Evolutionary conservation across 441 rosid genomes (phyloP).

Genomic region (Pelargonium fulgidum): DNA sequence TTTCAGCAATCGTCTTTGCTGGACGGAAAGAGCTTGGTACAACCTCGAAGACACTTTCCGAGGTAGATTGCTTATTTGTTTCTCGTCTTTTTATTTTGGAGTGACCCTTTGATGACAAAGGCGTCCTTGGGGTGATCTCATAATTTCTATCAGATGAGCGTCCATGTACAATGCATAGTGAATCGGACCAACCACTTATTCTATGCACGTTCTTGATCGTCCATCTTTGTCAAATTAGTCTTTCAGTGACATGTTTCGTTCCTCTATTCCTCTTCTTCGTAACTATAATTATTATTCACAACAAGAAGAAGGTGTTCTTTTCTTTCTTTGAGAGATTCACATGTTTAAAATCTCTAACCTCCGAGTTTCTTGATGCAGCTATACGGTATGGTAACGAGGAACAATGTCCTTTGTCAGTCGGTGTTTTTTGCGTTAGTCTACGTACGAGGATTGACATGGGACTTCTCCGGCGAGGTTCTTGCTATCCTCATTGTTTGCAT

Average conservation of each 20-base stretch:
- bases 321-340: not conserved
- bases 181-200: too few relatives aligned
- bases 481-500: constrained; percentile 70
- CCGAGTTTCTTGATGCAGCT: constrained; percentile 42
- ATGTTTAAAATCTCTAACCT: constrained; percentile 1
- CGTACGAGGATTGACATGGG: constrained; percentile 72
- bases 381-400: constrained; percentile 82
- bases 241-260: too few relatives aligned
- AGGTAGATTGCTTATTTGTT: constrained; percentile 40
- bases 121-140: too few relatives aligned
- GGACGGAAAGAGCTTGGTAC: constrained; percentile 63
- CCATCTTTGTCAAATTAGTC: too few relatives aligned
- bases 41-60: constrained; percentile 78
- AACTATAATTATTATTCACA: too few relatives aligned
- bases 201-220: too few relatives aligned
- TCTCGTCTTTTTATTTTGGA: not conserved
- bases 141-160: too few relatives aligned
- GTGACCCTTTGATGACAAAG: too few relatives aligned
- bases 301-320: too few relatives aligned
- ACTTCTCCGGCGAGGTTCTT: constrained; percentile 75
- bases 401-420: constrained; percentile 72
- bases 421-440: constrained; percentile 84
- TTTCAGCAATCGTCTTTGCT: constrained; percentile 76
- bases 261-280: too few relatives aligned
- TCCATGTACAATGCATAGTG: too few relatives aligned